Conservation (phyloP, 2,329 filamentous ascomycete genomes). For the Colletotrichum sp. region DNA sequence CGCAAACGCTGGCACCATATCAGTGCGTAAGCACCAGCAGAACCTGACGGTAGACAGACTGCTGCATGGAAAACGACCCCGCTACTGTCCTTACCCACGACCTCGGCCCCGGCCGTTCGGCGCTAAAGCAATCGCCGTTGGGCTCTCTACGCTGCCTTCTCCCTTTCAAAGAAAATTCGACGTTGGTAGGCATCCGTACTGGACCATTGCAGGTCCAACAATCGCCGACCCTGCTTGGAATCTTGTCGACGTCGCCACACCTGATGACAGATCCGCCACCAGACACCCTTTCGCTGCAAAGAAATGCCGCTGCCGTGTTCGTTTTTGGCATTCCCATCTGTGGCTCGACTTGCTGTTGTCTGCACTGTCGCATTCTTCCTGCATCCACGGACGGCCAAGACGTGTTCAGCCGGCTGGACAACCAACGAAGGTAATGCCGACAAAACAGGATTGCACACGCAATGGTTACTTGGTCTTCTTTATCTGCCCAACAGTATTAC, state of each 20-base stretch:
- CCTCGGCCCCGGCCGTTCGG: background rate
- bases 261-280: background rate
- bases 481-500: constrained; percentile 22
- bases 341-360: background rate
- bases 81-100: constrained; percentile 2
- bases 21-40: background rate
- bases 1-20: background rate
- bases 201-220: background rate
- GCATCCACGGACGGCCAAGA: background rate
- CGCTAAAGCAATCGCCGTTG: background rate
- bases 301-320: background rate
- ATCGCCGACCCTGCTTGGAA: background rate
- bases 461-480: constrained; percentile 12
- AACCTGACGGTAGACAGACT: background rate
- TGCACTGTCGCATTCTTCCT: background rate
- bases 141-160: background rate
- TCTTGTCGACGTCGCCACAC: background rate
- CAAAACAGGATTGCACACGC: background rate
- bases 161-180: background rate
- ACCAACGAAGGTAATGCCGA: background rate
- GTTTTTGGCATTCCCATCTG: background rate
- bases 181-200: background rate
- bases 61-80: background rate
- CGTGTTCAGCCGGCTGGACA: background rate
- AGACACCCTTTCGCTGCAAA: background rate